Percentiles rank a stretch among this genome's conserved stretches.
phyloP scores from a whole-genome alignment of 768 basidiomycete genomes.

The Podaxis sp. region DNA sequence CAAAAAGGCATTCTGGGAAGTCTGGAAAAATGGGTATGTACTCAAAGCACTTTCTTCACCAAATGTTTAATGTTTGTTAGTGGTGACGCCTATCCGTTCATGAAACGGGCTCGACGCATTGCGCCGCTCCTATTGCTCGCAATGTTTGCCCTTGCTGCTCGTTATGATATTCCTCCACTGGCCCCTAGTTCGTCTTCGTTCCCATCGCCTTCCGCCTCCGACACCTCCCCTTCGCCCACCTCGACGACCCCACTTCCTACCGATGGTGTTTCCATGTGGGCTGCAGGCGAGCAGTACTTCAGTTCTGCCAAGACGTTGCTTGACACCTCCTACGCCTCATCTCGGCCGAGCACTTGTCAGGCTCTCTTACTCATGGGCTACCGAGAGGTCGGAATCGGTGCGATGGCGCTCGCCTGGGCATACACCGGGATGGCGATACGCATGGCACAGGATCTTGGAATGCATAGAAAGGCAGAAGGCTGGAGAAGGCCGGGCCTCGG shows the following conservation, averaged over 20 bases:
- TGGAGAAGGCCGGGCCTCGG: constrained; percentile 67
- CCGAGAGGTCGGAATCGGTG: constrained; percentile 84
- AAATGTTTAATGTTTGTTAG: background rate
- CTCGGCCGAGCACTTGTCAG: constrained; percentile 73
- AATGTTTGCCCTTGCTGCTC: constrained; percentile 84
- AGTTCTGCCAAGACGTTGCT: constrained; percentile 65
- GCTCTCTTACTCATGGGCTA: constrained; percentile 80
- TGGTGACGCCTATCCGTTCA: constrained; percentile 34
- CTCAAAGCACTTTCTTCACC: background rate
- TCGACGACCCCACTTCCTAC: constrained; percentile 35
- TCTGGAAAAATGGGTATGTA: constrained; percentile 42
- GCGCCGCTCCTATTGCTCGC: constrained; percentile 71
- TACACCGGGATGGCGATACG: constrained; percentile 86
- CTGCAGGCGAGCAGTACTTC: constrained; percentile 73
- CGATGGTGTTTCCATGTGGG: constrained; percentile 69
- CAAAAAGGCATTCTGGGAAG: constrained; percentile 66
- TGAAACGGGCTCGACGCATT: constrained; percentile 43
- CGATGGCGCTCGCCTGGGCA: constrained; percentile 88
- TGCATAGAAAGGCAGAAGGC: constrained; percentile 79
- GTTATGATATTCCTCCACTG: constrained; percentile 46
- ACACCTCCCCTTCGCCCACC: constrained; percentile 1
- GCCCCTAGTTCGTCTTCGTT: background rate
- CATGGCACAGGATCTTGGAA: constrained; percentile 89
- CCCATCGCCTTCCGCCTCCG: background rate
- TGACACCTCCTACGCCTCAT: constrained; percentile 67